Evolutionary conservation across 2,329 filamentous ascomycete species (phyloP).

Genomic region (Aspergillus brunneoviolaceus): DNA sequence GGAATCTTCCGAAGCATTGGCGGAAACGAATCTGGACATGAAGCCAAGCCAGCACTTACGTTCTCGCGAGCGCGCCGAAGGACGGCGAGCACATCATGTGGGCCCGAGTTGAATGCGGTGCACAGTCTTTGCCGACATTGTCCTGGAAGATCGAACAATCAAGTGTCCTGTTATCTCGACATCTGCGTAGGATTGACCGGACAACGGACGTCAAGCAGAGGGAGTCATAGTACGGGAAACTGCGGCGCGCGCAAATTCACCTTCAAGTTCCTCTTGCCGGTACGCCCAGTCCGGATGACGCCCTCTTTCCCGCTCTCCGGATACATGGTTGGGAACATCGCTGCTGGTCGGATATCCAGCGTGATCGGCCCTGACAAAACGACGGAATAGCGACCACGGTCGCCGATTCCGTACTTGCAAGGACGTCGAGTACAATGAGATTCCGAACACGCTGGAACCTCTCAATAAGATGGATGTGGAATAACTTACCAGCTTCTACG

Average conservation of each 20-base stretch:
- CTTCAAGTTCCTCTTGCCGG: background rate
- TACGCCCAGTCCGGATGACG: conserved; percentile 29
- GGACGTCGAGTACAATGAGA: conserved; percentile 44
- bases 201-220: conserved; percentile 27
- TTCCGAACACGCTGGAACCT: conserved; percentile 41
- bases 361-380: conserved; percentile 35
- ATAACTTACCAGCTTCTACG: background rate
- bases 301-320: conserved; percentile 43
- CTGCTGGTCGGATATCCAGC: conserved; percentile 35
- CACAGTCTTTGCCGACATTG: conserved; percentile 46
- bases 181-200: conserved; percentile 47
- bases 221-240: conserved; percentile 27
- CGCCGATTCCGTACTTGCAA: conserved; percentile 45
- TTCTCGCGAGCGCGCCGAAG: conserved; percentile 38
- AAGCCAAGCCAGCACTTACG: conserved; percentile 44
- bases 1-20: conserved; percentile 35
- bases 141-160: conserved; percentile 46
- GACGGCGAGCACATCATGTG: conserved; percentile 45
- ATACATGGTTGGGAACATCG: conserved; percentile 36
- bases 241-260: conserved; percentile 16
- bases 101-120: conserved; percentile 50
- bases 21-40: conserved; percentile 41
- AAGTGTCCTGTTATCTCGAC: conserved; percentile 51
- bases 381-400: conserved; percentile 12
- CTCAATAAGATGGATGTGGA: conserved; percentile 29